These are phyloP conservation scores for Cladophialophora carrionii DNA, from an alignment of 2,329 filamentous ascomycete species.

Conservation along the genomic window DNA sequence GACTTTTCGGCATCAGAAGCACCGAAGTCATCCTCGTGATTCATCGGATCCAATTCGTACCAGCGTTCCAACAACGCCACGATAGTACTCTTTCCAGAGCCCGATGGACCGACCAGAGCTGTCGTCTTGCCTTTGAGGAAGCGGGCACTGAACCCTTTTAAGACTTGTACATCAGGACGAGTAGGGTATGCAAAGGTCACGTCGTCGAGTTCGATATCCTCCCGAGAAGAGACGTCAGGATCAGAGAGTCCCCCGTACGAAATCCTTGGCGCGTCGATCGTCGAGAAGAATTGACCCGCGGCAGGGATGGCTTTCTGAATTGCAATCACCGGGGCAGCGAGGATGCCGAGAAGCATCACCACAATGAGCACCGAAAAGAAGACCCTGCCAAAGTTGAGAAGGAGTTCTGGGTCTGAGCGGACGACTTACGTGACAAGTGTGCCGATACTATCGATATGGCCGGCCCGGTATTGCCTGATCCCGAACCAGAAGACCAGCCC, in stretches of 20 bases:
- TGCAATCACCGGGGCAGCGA: conserved; percentile 44
- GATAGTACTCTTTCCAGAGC: conserved; percentile 53
- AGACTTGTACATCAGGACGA: conserved; percentile 44
- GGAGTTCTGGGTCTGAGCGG: background rate
- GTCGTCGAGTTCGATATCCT: conserved; percentile 63
- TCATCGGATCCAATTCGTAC: conserved; percentile 42
- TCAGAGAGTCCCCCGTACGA: conserved; percentile 45
- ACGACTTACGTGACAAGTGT: conserved; percentile 45
- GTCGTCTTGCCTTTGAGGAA: conserved; percentile 47
- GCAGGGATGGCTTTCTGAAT: conserved; percentile 75
- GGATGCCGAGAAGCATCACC: conserved; percentile 45
- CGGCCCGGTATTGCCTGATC: conserved; percentile 43
- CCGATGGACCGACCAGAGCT: conserved; percentile 52
- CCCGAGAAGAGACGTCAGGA: conserved; percentile 62
- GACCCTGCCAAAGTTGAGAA: conserved; percentile 38
- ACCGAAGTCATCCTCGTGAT: conserved; percentile 9
- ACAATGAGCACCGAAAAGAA: conserved; percentile 50
- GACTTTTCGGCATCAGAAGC: background rate
- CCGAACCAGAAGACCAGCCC: conserved; percentile 47
- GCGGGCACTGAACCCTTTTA: conserved; percentile 43
- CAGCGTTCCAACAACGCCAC: conserved; percentile 50
- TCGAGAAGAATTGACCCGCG: conserved; percentile 74
- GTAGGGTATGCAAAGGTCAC: conserved; percentile 74
- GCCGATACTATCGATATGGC: conserved; percentile 43
- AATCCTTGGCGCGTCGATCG: conserved; percentile 70